A percentile compares a stretch with the other conserved stretches of the same genome.
phyloP scores from a whole-genome alignment of 768 basidiomycete species.

The Lentinus brumalis region DNA sequence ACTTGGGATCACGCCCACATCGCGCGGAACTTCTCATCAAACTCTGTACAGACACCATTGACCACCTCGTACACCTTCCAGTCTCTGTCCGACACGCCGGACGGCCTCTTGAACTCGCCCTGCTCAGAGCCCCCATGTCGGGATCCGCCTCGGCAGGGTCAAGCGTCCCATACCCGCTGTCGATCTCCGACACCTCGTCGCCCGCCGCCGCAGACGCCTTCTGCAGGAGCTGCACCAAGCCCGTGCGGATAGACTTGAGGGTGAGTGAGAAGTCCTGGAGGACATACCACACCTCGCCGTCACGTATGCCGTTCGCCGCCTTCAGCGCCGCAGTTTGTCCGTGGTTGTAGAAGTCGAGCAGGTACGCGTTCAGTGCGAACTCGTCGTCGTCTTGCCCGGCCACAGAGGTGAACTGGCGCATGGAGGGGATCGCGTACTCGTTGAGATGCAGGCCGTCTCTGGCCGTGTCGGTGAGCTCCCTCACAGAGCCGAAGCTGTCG shows the following conservation, averaged over 20 bases:
- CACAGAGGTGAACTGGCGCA: constrained; percentile 37
- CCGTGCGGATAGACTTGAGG: constrained; percentile 49
- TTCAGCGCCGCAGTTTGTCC: constrained; percentile 54
- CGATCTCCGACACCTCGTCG: constrained; percentile 27
- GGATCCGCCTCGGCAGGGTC: constrained; percentile 33
- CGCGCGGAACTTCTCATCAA: constrained; percentile 58
- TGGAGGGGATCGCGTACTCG: constrained; percentile 60
- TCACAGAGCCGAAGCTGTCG: constrained; percentile 52
- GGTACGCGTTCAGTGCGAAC: constrained; percentile 59
- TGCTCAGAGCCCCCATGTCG: constrained; percentile 29
- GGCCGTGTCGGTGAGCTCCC: constrained; percentile 53
- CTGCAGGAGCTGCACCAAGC: constrained; percentile 48
- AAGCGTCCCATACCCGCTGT: constrained; percentile 36
- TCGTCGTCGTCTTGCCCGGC: constrained; percentile 24
- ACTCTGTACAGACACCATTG: constrained; percentile 45
- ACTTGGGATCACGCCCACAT: constrained; percentile 54
- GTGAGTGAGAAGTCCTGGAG: constrained; percentile 60
- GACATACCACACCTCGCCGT: constrained; percentile 65
- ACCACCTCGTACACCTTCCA: constrained; percentile 60
- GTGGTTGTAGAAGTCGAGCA: constrained; percentile 70
- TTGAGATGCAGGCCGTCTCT: constrained; percentile 58
- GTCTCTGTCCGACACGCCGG: constrained; percentile 45
- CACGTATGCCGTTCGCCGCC: constrained; percentile 57
- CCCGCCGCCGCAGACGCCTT: constrained; percentile 26
- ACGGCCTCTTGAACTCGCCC: constrained; percentile 34